These are phyloP conservation scores for apple (Malus domestica) DNA, from an alignment of 306 rosid genomes.

Conservation along the genomic window ASM211411v1 NC_041790.1:12179501-12180000, in stretches of 20 bases:
- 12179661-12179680: constrained; percentile 4
- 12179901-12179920: background rate
- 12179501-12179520: background rate
- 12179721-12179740: background rate
- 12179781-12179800: background rate
- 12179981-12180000: no score
- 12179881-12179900: background rate
- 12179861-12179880: background rate
- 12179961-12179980: background rate
- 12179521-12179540: background rate
- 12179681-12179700: constrained; percentile 4
- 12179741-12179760: background rate
- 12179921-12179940: background rate
- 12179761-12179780: background rate
- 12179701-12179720: background rate
- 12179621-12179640: background rate
- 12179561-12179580: background rate
- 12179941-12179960: background rate
- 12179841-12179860: background rate
- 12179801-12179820: background rate
- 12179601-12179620: background rate
- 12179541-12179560: background rate
- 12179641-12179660: constrained; percentile 4
- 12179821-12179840: background rate
- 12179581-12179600: background rate